Base-by-base conservation (phyloP, 306 rosid species). In the Acacia crassicarpa region DNA sequence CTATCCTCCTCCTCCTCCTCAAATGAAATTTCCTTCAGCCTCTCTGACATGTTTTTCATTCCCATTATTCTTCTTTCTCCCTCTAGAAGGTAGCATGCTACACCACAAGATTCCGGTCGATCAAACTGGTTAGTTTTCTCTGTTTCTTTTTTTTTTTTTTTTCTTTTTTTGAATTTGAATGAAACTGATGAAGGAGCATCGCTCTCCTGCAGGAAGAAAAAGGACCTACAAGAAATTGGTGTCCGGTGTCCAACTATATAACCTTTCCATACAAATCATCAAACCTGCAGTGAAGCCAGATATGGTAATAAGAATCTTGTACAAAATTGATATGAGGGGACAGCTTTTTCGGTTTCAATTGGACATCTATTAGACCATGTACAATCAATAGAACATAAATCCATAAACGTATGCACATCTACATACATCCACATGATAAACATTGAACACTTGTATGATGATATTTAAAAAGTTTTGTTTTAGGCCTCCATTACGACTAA, bases 151-250 rank as follows among this genome's bases (percentile, higher is more conserved):
- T 16, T 14, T 5, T 5, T 4, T 10, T 2, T 33, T 3, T 7
- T 25, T n/a, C 2, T 6, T 12, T 23, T 44, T 11, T 5, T 13
- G 2, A 20, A 69, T 77, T 61, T 51, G 45, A 73, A 48, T 15
- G 54, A 79, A 82, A 84, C 67, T 61, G 38, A 81, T 78, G 58
- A 70, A 74, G 86, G 81, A 77, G 67, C 78, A 71, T 78, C 78
- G 78, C 46, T 56, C 81, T 68, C 83, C 80, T 75, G 90, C 75
- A 84, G 78, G 88, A 77, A 79, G 86, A 79, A 79, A 87, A 87
- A 81, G 43, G 77, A 84, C 83, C 86, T 35, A 79, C 88, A 82
- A 82, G 88, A 85, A 81, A 79, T 68, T 74, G 46, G 70, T 74
- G 79, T 84, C 80, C 40, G 54, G 38, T 71, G 46, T 84, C 68